Evolutionary conservation across 306 rosid genomes (phyloP), one percentile per base, ranked within the genome.

Genomic region (Pyrus pyrifolia): DNA sequence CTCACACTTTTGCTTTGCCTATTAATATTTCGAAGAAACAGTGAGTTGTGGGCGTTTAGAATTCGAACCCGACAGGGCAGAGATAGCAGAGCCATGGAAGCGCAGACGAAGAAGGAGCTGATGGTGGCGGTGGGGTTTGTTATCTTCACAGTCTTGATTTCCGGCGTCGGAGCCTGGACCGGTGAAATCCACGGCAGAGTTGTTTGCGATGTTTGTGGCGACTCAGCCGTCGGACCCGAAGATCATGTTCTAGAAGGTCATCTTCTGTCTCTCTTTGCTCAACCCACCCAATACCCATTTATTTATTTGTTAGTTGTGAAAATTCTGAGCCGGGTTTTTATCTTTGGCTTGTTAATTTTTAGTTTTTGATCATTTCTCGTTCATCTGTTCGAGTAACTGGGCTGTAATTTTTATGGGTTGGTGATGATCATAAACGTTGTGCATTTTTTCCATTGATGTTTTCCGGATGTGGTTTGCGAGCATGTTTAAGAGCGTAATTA

Each of bases 151-250:
- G 19, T 86, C 27, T 82, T 81, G 75, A 77, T 65, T 35, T 79
- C 72, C 59, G 78, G 80, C 29, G 89, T 76, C n/a, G 84, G 80
- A 69, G 96, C 81, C 76, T 95, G 98, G 98, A 95, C 97, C 1
- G 98, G 98, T 75, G 97, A 92, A 91, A 90, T 95, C 82, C 93
- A 90, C 80, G 97, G 98, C 75, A 82, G 93, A 78, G 98, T 95
- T 77, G 82, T 92, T 77, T 95, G 97, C 81, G 97, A 92, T 82
- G 92, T 90, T 71, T 95, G 97, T 61, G 93, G 89, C 9, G 98
- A 95, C 84, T 90, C 97, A 77, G 85, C 96, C 38, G 76, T 92
- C 49, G 96, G 98, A 67, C 97, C 98, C 61, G 97, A 95, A 82
- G 97, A 92, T 27, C 93, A 95, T 81, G 83, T 89, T 74, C 90